A percentile compares a stretch with the other conserved stretches of the same genome.
Evolutionary conservation across 164 flowering plant species (phyloP).

Genomic region (Vitis riparia): DNA sequence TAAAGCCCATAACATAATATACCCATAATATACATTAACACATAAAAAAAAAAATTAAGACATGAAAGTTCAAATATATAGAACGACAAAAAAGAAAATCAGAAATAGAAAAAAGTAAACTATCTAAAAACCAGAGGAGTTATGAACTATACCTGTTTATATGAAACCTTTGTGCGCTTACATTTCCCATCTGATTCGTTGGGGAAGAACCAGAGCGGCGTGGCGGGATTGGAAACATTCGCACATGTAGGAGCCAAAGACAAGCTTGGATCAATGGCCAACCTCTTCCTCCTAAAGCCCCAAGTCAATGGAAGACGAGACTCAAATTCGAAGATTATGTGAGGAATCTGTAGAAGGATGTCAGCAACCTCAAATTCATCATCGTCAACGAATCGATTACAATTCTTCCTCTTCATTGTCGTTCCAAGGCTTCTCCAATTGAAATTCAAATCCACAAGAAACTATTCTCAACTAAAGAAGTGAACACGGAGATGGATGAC

Average conservation of each 20-base stretch:
- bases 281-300: constrained; percentile 44
- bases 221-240: constrained; percentile 39
- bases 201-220: constrained; percentile 50
- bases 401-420: background rate
- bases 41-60: too few relatives aligned
- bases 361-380: constrained; percentile 20
- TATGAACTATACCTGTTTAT: constrained; percentile 27
- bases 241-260: background rate
- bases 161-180: constrained; percentile 16
- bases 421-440: too few relatives aligned
- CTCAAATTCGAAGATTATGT: constrained; percentile 4
- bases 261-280: constrained; percentile 13
- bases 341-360: constrained; percentile 26
- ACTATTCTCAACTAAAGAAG: too few relatives aligned
- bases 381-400: background rate
- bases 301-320: constrained; percentile 18
- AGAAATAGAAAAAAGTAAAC: background rate
- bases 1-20: too few relatives aligned
- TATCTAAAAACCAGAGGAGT: background rate
- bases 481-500: too few relatives aligned
- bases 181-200: constrained; percentile 44
- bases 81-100: background rate
- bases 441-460: too few relatives aligned
- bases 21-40: too few relatives aligned
- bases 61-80: background rate